phyloP scores from a whole-genome alignment of 2,329 filamentous ascomycete species.

The Aspergillus sojae region DNA sequence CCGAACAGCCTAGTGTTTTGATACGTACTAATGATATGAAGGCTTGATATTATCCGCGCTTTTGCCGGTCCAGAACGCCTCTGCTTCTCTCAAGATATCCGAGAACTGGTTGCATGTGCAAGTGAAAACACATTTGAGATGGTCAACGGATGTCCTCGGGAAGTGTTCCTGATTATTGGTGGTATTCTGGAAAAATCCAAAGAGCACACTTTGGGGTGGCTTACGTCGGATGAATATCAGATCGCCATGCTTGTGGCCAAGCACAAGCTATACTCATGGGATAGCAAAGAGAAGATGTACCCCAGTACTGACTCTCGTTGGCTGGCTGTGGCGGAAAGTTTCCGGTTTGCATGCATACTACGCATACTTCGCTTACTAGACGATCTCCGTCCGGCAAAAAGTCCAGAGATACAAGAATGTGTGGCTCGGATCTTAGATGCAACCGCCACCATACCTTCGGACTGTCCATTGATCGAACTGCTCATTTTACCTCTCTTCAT shows the following conservation, averaged over 20 bases:
- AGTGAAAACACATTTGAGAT: conserved; percentile 30
- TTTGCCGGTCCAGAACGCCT: conserved; percentile 29
- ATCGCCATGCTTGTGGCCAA: conserved; percentile 20
- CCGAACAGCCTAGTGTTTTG: background rate
- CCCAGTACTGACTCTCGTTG: conserved; percentile 29
- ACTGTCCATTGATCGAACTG: conserved; percentile 29
- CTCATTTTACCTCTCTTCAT: conserved; percentile 34
- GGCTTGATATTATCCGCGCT: conserved; percentile 36
- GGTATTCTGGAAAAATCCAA: conserved; percentile 31
- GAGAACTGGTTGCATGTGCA: conserved; percentile 27
- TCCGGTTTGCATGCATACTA: conserved; percentile 31
- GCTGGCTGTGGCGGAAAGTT: conserved; percentile 28
- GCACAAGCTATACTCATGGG: conserved; percentile 28
- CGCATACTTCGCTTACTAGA: conserved; percentile 31
- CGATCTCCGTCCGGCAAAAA: conserved; percentile 20
- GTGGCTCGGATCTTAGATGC: conserved; percentile 31
- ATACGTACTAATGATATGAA: background rate
- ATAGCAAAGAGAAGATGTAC: conserved; percentile 21
- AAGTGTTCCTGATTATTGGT: conserved; percentile 33
- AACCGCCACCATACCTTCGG: conserved; percentile 25
- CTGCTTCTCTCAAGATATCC: conserved; percentile 32
- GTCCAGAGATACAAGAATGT: conserved; percentile 27
- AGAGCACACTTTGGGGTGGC: conserved; percentile 24
- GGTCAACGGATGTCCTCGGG: conserved; percentile 34
- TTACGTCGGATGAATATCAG: conserved; percentile 22